Base-by-base conservation (phyloP, 176 grass and related monocot species). In the Poa annua region DNA sequence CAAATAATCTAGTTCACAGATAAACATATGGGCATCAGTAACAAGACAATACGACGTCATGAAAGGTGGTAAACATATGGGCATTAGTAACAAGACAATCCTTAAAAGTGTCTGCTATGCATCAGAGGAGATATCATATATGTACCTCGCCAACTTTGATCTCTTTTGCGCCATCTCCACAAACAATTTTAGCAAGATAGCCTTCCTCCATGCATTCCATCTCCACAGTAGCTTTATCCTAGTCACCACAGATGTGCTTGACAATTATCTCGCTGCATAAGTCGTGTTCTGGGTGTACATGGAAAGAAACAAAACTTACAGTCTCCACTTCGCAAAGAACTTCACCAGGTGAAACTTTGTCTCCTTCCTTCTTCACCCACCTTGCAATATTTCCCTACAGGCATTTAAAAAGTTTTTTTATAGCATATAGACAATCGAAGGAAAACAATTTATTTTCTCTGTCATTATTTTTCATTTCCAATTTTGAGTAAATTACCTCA, bases 151-250 rank as follows among this genome's bases (percentile, higher is more conserved):
- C 93, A 87, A 99, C 96, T 99, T 99, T 88, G 73, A 96, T 96
- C 74, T 95, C 93, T 83, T 99, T 99, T 55, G 96, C 81, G 79
- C 96, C 93, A 87, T 99, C 93, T 71, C 90, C 93, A 11, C 78
- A 83, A 87, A 99, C 50, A 66, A 99, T 99, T 64, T 99, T 99
- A 81, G 93, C 96, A 22, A 99, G 83, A 92, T 93, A 99, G 19
- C 96, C 96, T 83, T 99, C 96, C 86, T 99, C 96, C 96, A 96
- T 96, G 87, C 96, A 96, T 77, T 99, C 96, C 96, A 99, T 93
- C 53, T 99, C 93, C 16, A 99, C 93, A 2, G 93, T 99, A 6
- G 93, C 93, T 89, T 99, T 99, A 76, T 99, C 96, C 96, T 99
- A 66, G 39, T 54, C 44, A 79, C 26, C 42, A 87, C 32, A 83